Evolutionary conservation across 2,329 filamentous ascomycete genomes (phyloP).

Genomic region (Aphanocladium album): DNA sequence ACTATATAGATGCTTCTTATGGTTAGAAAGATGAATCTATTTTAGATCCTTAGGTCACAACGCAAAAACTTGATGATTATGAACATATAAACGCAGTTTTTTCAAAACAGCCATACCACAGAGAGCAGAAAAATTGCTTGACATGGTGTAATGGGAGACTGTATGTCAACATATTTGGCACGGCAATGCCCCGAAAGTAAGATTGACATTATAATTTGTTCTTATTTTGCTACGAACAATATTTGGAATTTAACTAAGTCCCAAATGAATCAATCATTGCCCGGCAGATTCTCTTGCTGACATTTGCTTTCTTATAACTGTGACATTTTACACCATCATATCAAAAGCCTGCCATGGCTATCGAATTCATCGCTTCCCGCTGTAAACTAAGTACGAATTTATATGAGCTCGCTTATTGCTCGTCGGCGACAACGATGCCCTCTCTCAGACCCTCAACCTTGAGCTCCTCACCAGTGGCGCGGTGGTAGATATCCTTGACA

Average conservation of each 20-base stretch:
- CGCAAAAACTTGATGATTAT: slow-evolving; percentile 12
- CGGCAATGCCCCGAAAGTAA: not conserved
- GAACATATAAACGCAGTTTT: too few relatives aligned
- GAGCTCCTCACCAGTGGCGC: slow-evolving; percentile 77
- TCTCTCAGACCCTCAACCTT: slow-evolving; percentile 84
- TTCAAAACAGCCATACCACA: too few relatives aligned
- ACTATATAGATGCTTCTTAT: slow-evolving; percentile 12
- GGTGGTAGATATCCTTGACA: slow-evolving; percentile 86
- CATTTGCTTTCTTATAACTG: not conserved
- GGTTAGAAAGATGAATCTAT: not conserved
- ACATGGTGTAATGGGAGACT: too few relatives aligned
- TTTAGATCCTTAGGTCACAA: not conserved
- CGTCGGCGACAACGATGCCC: slow-evolving; percentile 67
- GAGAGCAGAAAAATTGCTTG: too few relatives aligned
- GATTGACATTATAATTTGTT: not conserved
- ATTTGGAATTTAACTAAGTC: slow-evolving; percentile 10
- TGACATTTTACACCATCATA: not conserved
- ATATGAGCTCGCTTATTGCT: slow-evolving; percentile 39
- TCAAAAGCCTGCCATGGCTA: slow-evolving; percentile 1
- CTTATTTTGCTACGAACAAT: not conserved
- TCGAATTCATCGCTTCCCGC: slow-evolving; percentile 4
- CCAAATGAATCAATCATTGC: slow-evolving; percentile 1
- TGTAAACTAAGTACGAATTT: slow-evolving; percentile 3
- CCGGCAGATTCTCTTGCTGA: not conserved
- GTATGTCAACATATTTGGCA: too few relatives aligned